Evolutionary conservation across 805 yeast genomes (phyloP).

Genomic region (Jamesozyma hellenica): DNA sequence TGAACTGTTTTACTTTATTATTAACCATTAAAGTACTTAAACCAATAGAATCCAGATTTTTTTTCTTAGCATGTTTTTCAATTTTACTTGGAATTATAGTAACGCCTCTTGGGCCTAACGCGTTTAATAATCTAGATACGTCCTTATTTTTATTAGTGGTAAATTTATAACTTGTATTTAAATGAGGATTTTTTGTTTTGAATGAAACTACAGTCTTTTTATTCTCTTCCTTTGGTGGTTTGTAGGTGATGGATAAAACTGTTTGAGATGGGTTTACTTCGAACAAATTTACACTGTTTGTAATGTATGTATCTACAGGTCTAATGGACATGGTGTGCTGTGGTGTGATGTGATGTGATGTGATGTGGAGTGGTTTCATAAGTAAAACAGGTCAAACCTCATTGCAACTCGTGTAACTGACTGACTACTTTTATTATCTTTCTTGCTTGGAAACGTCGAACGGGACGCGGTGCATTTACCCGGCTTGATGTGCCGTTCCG

Average conservation of each 20-base stretch:
- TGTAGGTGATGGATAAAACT: constrained; percentile 28
- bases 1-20: constrained; percentile 20
- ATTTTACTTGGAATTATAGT: constrained; percentile 20
- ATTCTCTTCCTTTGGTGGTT: constrained; percentile 23
- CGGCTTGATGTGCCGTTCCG: no score
- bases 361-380: no score
- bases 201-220: constrained; percentile 27
- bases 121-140: constrained; percentile 59
- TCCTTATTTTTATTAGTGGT: constrained; percentile 59
- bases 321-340: constrained; percentile 15
- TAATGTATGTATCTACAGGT: constrained; percentile 35
- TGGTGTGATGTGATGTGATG: no score
- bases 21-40: constrained; percentile 22
- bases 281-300: constrained; percentile 33
- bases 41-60: constrained; percentile 18
- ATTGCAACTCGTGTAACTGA: no score
- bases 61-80: constrained; percentile 11
- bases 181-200: constrained; percentile 55
- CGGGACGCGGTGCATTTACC: no score
- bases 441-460: no score
- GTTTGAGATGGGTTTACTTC: constrained; percentile 35
- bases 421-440: no score
- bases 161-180: constrained; percentile 52
- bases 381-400: no score
- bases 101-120: constrained; percentile 63